phyloP scores from a whole-genome alignment of 1,284 basidiomycete genomes.

The Boletellus deceptivus region DNA sequence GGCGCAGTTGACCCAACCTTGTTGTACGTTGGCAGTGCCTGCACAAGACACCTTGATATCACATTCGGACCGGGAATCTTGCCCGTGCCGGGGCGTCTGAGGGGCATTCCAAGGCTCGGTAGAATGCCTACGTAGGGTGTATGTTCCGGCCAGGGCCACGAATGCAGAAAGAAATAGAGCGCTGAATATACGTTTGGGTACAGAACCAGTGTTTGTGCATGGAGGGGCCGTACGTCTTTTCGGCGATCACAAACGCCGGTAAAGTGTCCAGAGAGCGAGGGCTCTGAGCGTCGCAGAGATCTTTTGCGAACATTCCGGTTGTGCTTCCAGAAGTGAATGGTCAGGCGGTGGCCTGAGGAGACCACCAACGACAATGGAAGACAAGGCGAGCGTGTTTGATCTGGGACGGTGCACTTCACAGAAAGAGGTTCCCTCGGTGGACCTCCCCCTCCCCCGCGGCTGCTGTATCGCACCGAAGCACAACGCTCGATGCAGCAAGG shows the following conservation, averaged over 20 bases:
- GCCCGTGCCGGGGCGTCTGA: too few species aligned
- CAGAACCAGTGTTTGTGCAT: too few species aligned
- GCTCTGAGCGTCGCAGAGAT: background rate
- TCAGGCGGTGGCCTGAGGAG: background rate
- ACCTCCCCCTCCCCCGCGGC: background rate
- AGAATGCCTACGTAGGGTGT: too few species aligned
- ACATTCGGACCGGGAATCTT: too few species aligned
- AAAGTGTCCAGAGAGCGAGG: background rate
- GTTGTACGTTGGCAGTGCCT: slow-evolving; percentile 1
- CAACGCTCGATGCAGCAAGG: background rate
- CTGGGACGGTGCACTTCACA: too few species aligned
- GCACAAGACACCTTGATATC: background rate
- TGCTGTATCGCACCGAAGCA: background rate
- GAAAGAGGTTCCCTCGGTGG: too few species aligned
- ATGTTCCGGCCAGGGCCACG: too few species aligned
- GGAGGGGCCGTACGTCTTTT: background rate
- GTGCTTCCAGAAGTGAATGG: background rate
- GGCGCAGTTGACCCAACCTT: slow-evolving; percentile 53
- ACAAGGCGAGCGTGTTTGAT: too few species aligned
- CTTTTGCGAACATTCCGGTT: background rate
- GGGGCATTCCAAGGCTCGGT: too few species aligned
- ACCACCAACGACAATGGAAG: too few species aligned
- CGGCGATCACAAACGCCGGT: background rate
- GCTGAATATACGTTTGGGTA: too few species aligned
- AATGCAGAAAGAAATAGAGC: too few species aligned